Percentiles rank a stretch among this genome's conserved stretches.
Evolutionary conservation across 805 yeast species (phyloP).

Genomic region (Teunomyces lycoperdinae): DNA sequence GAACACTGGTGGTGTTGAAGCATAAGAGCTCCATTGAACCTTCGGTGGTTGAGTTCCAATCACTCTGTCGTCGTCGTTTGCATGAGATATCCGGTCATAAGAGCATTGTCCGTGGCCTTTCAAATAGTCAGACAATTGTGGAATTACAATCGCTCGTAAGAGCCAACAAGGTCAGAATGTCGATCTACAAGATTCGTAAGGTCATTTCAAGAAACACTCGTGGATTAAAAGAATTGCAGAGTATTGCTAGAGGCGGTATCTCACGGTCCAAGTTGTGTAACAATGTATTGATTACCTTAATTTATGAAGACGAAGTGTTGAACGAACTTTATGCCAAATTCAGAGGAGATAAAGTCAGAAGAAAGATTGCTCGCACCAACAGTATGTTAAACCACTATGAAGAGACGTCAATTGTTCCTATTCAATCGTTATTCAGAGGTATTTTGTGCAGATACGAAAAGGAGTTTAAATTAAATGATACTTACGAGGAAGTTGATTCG

Average conservation of each 20-base stretch:
- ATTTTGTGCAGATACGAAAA: conserved; percentile 54
- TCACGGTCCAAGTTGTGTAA: conserved; percentile 43
- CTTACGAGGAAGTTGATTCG: conserved; percentile 41
- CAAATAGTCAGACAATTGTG: conserved; percentile 16
- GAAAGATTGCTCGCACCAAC: conserved; percentile 17
- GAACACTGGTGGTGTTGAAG: conserved; percentile 20
- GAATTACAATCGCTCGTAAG: conserved; percentile 39
- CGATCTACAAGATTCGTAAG: conserved; percentile 13
- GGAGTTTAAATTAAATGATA: conserved; percentile 53
- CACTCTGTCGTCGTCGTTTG: conserved; percentile 26
- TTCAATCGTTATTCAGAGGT: conserved; percentile 67
- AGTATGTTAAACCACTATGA: conserved; percentile 14
- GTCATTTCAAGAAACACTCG: conserved; percentile 7
- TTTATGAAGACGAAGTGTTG: conserved; percentile 36
- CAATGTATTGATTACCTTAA: conserved; percentile 38
- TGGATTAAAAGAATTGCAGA: conserved; percentile 33
- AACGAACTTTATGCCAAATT: conserved; percentile 41
- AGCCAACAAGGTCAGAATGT: conserved; percentile 32
- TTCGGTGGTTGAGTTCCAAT: conserved; percentile 25
- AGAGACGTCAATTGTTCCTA: conserved; percentile 25
- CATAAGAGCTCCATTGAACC: conserved; percentile 21
- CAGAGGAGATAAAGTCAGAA: conserved; percentile 42
- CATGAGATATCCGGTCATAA: conserved; percentile 11
- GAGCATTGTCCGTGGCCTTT: conserved; percentile 7
- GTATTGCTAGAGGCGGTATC: conserved; percentile 45